Evolutionary conservation across 257 asterid genomes (phyloP).

Genomic region (Nicotiana paniculata): DNA sequence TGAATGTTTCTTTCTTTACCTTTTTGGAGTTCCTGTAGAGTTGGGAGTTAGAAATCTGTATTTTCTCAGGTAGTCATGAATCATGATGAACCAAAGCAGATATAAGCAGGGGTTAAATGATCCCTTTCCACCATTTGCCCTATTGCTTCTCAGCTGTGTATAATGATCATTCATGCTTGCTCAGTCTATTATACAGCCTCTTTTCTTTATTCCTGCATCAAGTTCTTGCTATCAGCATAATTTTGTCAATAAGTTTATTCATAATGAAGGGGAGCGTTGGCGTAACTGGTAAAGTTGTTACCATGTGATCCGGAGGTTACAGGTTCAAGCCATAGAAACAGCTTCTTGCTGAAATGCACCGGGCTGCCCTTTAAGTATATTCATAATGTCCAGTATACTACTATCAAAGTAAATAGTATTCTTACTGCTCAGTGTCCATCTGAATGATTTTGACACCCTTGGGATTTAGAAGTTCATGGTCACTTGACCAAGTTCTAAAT

Average conservation of each 20-base stretch:
- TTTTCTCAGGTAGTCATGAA: conserved; percentile 36
- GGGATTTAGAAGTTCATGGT: neutral
- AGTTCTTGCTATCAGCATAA: neutral
- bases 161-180: conserved; percentile 27
- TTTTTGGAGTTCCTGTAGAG: conserved; percentile 43
- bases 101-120: conserved; percentile 18
- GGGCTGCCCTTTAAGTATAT: neutral
- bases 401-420: neutral
- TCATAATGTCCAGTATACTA: neutral
- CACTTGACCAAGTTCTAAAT: neutral
- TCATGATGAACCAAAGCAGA: conserved; percentile 37
- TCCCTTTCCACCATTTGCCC: conserved; percentile 17
- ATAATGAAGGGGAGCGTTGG: neutral
- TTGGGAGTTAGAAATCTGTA: conserved; percentile 41
- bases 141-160: conserved; percentile 42
- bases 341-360: too few relatives aligned
- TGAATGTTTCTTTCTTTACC: conserved; percentile 30
- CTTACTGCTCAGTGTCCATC: neutral
- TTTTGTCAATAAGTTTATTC: neutral
- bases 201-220: neutral
- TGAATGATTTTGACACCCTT: neutral
- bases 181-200: conserved; percentile 16
- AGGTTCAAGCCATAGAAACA: too few relatives aligned
- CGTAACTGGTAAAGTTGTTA: too few relatives aligned
- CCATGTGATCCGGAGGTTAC: too few relatives aligned